phyloP scores from a whole-genome alignment of 805 yeast species.

The Suhomyces canberraensis region DNA sequence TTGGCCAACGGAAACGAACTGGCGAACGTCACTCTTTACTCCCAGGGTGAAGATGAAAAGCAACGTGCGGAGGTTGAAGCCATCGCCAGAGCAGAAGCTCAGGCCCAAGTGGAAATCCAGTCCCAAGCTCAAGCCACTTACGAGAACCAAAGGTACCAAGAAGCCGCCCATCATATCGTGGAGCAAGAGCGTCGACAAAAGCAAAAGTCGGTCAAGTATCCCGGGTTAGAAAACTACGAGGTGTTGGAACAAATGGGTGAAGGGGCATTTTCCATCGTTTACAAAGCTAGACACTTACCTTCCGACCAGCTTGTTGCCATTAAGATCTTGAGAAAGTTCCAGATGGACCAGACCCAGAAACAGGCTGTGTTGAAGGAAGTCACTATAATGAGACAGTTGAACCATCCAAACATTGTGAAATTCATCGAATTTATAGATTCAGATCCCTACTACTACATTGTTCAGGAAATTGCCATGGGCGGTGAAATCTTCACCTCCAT shows the following conservation, averaged over 20 bases:
- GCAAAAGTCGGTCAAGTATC: constrained; percentile 25
- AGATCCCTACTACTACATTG: constrained; percentile 57
- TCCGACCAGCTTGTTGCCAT: constrained; percentile 47
- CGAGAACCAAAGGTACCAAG: constrained; percentile 15
- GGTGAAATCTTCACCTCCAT: constrained; percentile 81
- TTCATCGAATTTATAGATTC: constrained; percentile 67
- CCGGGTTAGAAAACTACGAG: constrained; percentile 41
- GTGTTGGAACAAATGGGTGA: constrained; percentile 62
- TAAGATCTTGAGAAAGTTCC: constrained; percentile 64
- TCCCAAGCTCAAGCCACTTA: constrained; percentile 3
- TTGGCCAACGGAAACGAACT: not conserved
- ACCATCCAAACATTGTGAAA: constrained; percentile 61
- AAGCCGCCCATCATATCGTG: constrained; percentile 33
- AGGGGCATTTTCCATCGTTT: constrained; percentile 79
- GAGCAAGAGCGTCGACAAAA: constrained; percentile 31
- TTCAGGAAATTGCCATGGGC: constrained; percentile 72
- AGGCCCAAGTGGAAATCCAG: not conserved
- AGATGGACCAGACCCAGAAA: constrained; percentile 58
- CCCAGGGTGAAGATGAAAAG: not conserved
- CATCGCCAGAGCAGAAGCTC: not conserved
- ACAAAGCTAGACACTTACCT: constrained; percentile 48
- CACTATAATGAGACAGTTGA: constrained; percentile 64
- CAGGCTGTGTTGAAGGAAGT: constrained; percentile 79
- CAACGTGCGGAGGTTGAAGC: not conserved
- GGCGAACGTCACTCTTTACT: not conserved